These are phyloP conservation scores for Beauveria brongniartii DNA, from an alignment of 2,329 filamentous ascomycete genomes.

Conservation along the genomic window DNA sequence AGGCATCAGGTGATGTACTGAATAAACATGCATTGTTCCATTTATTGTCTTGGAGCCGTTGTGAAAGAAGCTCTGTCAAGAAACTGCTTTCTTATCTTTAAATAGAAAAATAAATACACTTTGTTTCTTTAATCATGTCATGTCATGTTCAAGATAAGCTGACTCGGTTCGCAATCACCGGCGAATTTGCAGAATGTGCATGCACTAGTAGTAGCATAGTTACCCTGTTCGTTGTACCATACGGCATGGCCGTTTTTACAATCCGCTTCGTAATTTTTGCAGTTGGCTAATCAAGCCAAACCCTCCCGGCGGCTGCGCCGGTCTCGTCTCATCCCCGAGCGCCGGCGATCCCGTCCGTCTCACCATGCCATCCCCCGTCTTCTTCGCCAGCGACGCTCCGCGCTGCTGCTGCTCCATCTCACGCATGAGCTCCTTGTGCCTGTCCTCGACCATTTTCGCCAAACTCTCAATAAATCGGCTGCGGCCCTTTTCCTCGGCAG, in stretches of 20 bases:
- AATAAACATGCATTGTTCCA: too few relatives aligned
- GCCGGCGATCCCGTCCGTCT: conserved; percentile 25
- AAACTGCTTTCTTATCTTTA: too few relatives aligned
- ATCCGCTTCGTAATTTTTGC: conserved; percentile 49
- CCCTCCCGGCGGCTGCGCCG: conserved; percentile 35
- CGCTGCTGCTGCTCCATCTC: conserved; percentile 34
- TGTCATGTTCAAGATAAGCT: too few relatives aligned
- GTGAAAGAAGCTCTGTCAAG: too few relatives aligned
- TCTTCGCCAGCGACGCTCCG: neutral
- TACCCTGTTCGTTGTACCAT: neutral
- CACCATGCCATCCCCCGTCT: conserved; percentile 24
- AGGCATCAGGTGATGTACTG: neutral
- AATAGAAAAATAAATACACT: too few relatives aligned
- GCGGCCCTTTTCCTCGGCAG: conserved; percentile 84
- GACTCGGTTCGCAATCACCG: too few relatives aligned
- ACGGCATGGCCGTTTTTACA: conserved; percentile 24
- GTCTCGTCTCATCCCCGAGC: conserved; percentile 15
- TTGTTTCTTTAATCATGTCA: too few relatives aligned
- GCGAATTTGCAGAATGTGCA: neutral
- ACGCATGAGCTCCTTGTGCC: conserved; percentile 43
- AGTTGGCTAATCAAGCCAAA: conserved; percentile 56
- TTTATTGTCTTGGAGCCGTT: too few relatives aligned
- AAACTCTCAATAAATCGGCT: conserved; percentile 73
- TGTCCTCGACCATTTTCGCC: conserved; percentile 75
- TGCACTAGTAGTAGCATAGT: neutral